These are phyloP conservation scores for Xylariaceae sp. DNA, from an alignment of 2,329 filamentous ascomycete genomes.

Conservation along the genomic window DNA sequence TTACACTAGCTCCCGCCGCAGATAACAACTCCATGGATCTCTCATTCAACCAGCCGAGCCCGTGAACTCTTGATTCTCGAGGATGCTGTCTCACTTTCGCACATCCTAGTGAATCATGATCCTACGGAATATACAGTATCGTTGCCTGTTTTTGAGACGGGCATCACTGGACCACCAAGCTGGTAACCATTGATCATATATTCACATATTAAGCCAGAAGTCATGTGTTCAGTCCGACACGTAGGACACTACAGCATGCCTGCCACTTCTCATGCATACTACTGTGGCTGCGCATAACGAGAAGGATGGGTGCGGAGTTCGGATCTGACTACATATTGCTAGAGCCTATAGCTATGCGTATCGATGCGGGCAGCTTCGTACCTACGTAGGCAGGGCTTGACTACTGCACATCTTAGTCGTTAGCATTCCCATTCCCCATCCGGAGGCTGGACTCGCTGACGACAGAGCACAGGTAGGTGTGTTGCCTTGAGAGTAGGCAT, in stretches of 20 bases:
- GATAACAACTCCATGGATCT: not conserved
- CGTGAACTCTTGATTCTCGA: not conserved
- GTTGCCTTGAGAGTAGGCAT: not conserved
- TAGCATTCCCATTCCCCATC: not conserved
- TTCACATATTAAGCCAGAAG: constrained; percentile 1
- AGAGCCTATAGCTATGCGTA: not conserved
- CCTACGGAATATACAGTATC: no score
- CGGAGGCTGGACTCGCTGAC: not conserved
- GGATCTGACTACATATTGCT: constrained; percentile 5
- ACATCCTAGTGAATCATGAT: no score
- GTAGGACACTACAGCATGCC: constrained; percentile 18
- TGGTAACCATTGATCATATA: not conserved
- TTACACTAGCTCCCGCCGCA: not conserved
- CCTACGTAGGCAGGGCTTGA: not conserved
- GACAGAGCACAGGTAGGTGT: not conserved
- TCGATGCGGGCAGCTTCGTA: not conserved
- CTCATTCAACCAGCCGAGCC: not conserved
- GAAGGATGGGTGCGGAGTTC: constrained; percentile 13
- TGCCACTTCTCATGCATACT: constrained; percentile 11
- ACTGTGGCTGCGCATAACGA: constrained; percentile 6
- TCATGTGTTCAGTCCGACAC: constrained; percentile 20
- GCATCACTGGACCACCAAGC: not conserved
- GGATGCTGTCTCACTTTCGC: not conserved
- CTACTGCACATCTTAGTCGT: not conserved
- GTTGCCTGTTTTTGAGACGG: no score